A percentile compares a stretch with the other conserved stretches of the same genome.
Conservation (phyloP, 2,329 filamentous ascomycete species). For the Diaporthe longicolla region DNA sequence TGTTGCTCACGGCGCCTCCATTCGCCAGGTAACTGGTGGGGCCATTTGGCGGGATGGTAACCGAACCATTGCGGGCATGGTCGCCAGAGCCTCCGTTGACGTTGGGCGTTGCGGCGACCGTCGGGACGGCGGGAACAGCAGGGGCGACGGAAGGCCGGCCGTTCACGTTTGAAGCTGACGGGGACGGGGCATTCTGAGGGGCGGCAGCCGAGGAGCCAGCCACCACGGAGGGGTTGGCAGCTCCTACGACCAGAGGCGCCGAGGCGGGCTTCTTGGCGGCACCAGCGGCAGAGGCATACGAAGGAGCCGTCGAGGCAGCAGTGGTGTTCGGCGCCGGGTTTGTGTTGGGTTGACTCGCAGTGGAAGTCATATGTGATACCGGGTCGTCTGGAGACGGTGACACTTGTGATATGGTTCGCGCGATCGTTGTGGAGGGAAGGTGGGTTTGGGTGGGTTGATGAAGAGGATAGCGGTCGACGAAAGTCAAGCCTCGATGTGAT, state of each 20-base stretch:
- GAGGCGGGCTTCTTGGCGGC: constrained; percentile 73
- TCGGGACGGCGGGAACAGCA: constrained; percentile 74
- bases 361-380: constrained; percentile 71
- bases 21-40: constrained; percentile 83
- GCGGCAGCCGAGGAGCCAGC: constrained; percentile 67
- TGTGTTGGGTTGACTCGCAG: constrained; percentile 67
- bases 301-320: constrained; percentile 68
- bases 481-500: constrained; percentile 28
- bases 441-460: constrained; percentile 17
- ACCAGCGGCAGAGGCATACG: constrained; percentile 78
- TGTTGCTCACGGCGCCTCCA: constrained; percentile 74
- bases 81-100: constrained; percentile 79
- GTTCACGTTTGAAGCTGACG: constrained; percentile 85
- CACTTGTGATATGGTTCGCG: constrained; percentile 39
- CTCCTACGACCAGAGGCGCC: constrained; percentile 73
- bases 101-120: constrained; percentile 72
- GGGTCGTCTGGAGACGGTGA: constrained; percentile 40
- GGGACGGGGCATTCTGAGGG: constrained; percentile 74
- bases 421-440: constrained; percentile 26
- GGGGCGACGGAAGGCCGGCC: constrained; percentile 81
- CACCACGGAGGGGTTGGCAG: constrained; percentile 69
- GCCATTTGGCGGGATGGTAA: constrained; percentile 90
- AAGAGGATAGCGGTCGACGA: neutral
- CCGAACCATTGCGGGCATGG: constrained; percentile 88
- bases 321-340: constrained; percentile 70